Percentiles rank a stretch among this genome's conserved stretches.
These are phyloP conservation scores for Cryphonectria parasitica DNA, from an alignment of 2,329 filamentous ascomycete genomes.

Conservation along the genomic window DNA sequence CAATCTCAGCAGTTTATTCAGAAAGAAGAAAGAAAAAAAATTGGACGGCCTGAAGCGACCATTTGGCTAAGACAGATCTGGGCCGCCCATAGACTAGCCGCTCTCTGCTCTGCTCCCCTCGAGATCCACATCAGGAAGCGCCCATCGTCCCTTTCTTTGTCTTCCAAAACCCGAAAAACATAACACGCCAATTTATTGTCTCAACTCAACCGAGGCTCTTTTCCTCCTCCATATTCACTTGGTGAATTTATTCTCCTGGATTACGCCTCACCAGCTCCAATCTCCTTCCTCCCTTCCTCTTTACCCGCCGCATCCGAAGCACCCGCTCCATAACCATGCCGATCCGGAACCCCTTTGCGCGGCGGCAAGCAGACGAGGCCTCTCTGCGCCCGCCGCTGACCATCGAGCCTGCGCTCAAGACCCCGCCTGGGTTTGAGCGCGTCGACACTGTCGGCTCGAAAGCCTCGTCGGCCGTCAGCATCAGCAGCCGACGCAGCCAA, in stretches of 20 bases:
- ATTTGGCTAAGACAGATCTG: background rate
- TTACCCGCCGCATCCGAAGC: constrained; percentile 4
- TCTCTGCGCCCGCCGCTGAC: constrained; percentile 48
- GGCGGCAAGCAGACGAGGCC: constrained; percentile 62
- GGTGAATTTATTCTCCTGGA: background rate
- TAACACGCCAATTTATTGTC: background rate
- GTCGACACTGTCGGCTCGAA: constrained; percentile 67
- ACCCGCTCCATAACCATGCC: constrained; percentile 54
- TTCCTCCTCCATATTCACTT: background rate
- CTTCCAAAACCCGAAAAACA: background rate
- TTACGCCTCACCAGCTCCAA: background rate
- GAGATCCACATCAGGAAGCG: background rate
- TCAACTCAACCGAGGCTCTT: background rate
- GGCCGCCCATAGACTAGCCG: background rate
- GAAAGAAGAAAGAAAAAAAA: background rate
- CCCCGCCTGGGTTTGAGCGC: constrained; percentile 57
- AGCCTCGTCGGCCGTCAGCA: constrained; percentile 64
- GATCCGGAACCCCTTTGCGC: constrained; percentile 74
- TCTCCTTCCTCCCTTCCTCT: background rate
- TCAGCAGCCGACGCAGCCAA: constrained; percentile 59
- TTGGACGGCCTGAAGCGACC: background rate
- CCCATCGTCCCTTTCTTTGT: background rate
- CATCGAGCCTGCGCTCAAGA: constrained; percentile 45
- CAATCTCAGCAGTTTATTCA: background rate
- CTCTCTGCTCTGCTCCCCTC: background rate